A percentile compares a stretch with the other conserved stretches of the same genome.
Evolutionary conservation across 768 basidiomycete genomes (phyloP).

Genomic region (Pleurotus tuber-regium): DNA sequence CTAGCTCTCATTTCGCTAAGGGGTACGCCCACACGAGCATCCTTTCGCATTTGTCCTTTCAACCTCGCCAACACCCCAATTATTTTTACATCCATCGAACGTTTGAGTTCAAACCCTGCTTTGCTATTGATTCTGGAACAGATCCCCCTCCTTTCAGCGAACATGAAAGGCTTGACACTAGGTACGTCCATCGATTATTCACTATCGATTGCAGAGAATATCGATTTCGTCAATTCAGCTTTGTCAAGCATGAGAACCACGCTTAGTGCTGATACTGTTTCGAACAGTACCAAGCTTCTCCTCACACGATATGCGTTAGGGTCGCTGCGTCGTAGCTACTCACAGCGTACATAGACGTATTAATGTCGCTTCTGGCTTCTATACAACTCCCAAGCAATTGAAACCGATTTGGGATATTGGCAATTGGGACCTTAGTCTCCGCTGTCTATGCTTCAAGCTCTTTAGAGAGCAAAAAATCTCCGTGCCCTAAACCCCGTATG

Average conservation of each 20-base stretch:
- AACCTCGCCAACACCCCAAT: background rate
- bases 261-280: background rate
- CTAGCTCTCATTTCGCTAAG: too few relatives aligned
- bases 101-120: background rate
- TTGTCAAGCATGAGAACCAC: background rate
- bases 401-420: too few relatives aligned
- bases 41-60: background rate
- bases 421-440: background rate
- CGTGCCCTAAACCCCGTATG: constrained; percentile 2
- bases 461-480: background rate
- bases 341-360: background rate
- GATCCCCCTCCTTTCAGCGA: background rate
- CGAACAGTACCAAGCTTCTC: background rate
- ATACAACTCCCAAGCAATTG: background rate
- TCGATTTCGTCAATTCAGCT: background rate
- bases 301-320: background rate
- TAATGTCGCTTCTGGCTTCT: background rate
- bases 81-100: background rate
- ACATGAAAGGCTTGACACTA: background rate
- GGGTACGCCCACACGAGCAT: too few relatives aligned
- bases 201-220: background rate
- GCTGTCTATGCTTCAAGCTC: background rate
- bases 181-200: background rate
- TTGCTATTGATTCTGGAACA: background rate
- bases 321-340: background rate